Evolutionary conservation across 371 early-diverging fungal species (phyloP).

Genomic region (Dichotomocladium elegans): DNA sequence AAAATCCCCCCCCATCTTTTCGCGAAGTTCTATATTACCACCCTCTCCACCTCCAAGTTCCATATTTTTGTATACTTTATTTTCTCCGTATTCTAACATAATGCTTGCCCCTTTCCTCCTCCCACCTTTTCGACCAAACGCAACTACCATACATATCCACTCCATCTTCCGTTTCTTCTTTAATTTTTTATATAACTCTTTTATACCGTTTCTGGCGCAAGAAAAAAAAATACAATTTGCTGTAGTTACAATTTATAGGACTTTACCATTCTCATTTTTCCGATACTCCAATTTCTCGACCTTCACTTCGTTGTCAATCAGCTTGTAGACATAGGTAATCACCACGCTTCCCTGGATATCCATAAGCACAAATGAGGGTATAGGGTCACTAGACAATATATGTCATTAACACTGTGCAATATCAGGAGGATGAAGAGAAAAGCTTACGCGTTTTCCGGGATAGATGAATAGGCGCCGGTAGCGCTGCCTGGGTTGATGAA

Average conservation of each 20-base stretch:
- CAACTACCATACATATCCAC: not conserved
- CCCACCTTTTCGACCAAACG: too few relatives aligned
- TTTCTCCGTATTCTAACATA: too few relatives aligned
- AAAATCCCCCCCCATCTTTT: not conserved
- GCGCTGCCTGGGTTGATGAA: constrained; percentile 94
- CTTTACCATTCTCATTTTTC: constrained; percentile 46
- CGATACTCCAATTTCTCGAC: constrained; percentile 90
- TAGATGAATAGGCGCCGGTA: constrained; percentile 78
- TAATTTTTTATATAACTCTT: not conserved
- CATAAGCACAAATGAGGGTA: constrained; percentile 93
- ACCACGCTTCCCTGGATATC: constrained; percentile 80
- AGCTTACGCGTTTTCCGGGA: constrained; percentile 40
- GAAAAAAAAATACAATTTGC: not conserved
- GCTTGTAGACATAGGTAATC: constrained; percentile 88
- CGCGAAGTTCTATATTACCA: not conserved
- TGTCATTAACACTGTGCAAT: not conserved
- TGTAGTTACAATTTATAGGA: constrained; percentile 18
- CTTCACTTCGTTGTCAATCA: constrained; percentile 86
- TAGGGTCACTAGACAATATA: constrained; percentile 39
- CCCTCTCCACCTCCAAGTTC: not conserved
- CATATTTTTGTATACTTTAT: not conserved
- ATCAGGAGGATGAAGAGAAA: not conserved
- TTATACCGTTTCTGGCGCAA: not conserved
- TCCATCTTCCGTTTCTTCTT: too few relatives aligned
- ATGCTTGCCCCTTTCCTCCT: too few relatives aligned